Base-by-base conservation (phyloP, 1,284 basidiomycete species). In the Cerrena zonata region DNA sequence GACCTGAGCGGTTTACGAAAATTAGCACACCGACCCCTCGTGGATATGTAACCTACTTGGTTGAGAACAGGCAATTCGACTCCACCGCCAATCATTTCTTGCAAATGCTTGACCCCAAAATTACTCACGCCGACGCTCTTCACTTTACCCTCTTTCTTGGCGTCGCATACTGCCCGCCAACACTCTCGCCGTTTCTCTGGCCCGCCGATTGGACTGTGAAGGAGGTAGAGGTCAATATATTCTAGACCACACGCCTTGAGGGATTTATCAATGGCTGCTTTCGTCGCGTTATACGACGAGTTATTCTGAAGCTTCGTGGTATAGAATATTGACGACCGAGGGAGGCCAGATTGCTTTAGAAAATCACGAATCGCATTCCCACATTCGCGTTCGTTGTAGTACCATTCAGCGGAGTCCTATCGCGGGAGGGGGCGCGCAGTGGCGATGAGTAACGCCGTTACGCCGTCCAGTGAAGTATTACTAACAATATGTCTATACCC, bases 81-180 rank as follows among this genome's bases (percentile, higher is more conserved):
- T n/a, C 74, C 73, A 12, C 73, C 69, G 13, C 72, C 72, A 11
- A 80, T 61, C 46, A 90, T 72, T 53, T 84, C 79, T 54, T 79
- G 59, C 53, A 90, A 71, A 62, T 90, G 88, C 46, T 75, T 67
- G 18, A 86, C 72, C 10, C 83, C 80, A 65, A 79, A 89, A 54
- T 82, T 88, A 55, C 81, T 84, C 44, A 90, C 82, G 7, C 87
- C 86, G 34, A 86, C 79, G 57, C 79, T 80, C 56, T 71, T 77
- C 23, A 87, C 60, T 56, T 76, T 71, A 0, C 86, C 85, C 56
- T 77, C 77, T 52, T 78, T 77, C 63, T 83, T 77, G 5, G 74
- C 77, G 55, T 80, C 75, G 44, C 77, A 73, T 13, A 79, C 70
- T 0, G 77, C 80, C 49, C 71, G 65, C 77, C 80, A 85, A 50